Percentiles rank a stretch among this genome's conserved stretches.
Evolutionary conservation across 192 early-diverging fungal species (phyloP).

Genomic region (Allomyces macrogynus): DNA sequence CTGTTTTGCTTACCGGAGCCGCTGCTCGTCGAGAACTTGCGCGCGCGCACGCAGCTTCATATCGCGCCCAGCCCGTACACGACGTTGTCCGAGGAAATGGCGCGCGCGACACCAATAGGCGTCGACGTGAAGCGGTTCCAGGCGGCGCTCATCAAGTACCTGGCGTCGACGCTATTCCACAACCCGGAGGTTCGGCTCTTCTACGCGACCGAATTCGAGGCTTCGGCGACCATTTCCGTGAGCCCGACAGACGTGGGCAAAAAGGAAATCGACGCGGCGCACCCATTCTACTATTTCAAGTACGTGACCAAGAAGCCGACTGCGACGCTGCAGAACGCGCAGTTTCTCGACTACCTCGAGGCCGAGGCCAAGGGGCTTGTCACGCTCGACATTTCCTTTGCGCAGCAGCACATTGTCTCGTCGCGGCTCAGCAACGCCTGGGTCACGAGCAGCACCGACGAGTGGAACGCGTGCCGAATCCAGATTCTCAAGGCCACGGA

Average conservation of each 20-base stretch:
- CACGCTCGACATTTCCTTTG: slow-evolving; percentile 30
- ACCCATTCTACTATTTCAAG: slow-evolving; percentile 70
- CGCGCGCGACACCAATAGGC: background rate
- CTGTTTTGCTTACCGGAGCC: no score
- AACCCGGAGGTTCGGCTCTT: slow-evolving; percentile 36
- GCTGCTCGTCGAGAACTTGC: no score
- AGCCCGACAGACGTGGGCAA: slow-evolving; percentile 63
- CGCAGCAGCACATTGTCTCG: slow-evolving; percentile 14
- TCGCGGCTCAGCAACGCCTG: slow-evolving; percentile 4
- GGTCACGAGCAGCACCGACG: no score
- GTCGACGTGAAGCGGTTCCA: background rate
- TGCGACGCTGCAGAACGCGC: slow-evolving; percentile 41
- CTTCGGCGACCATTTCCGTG: slow-evolving; percentile 45
- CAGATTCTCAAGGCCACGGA: background rate
- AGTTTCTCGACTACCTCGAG: slow-evolving; percentile 55
- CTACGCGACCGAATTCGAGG: slow-evolving; percentile 48
- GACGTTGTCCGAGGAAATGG: no score
- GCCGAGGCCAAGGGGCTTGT: slow-evolving; percentile 54
- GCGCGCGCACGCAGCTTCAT: no score
- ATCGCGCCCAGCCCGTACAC: no score
- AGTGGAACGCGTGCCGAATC: no score
- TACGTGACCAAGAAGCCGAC: slow-evolving; percentile 58
- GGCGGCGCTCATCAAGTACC: background rate
- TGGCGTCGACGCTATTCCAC: background rate
- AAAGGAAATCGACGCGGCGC: slow-evolving; percentile 50